phyloP scores from a whole-genome alignment of 2,329 filamentous ascomycete species.

The Fonsecaea erecta region DNA sequence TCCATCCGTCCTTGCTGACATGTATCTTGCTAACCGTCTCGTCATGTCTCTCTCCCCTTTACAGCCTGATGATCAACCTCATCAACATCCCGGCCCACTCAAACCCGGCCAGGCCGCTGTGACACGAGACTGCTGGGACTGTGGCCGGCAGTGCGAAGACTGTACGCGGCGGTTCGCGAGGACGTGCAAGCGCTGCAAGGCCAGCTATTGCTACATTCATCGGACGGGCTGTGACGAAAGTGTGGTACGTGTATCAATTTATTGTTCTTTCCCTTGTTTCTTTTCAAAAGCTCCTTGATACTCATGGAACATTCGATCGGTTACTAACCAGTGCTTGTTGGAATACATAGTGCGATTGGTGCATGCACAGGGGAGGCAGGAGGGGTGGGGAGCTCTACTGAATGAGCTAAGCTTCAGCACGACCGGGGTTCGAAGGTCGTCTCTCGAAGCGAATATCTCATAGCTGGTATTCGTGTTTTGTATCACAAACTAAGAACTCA shows the following conservation, averaged over 20 bases:
- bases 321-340: slow-evolving; percentile 12
- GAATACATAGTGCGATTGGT: slow-evolving; percentile 37
- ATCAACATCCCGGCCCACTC: slow-evolving; percentile 13
- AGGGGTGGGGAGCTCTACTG: slow-evolving; percentile 31
- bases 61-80: slow-evolving; percentile 11
- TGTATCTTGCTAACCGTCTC: slow-evolving; percentile 7
- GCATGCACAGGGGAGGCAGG: slow-evolving; percentile 34
- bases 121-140: slow-evolving; percentile 81
- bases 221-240: slow-evolving; percentile 79
- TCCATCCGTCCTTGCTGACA: neutral
- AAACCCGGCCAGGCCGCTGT: slow-evolving; percentile 51
- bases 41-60: slow-evolving; percentile 17
- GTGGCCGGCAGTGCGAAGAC: slow-evolving; percentile 71
- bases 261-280: neutral
- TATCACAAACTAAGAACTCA: too few relatives aligned
- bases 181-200: slow-evolving; percentile 72
- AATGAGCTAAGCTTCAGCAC: neutral
- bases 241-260: slow-evolving; percentile 49
- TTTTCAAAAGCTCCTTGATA: slow-evolving; percentile 1
- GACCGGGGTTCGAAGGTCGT: too few relatives aligned
- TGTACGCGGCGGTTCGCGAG: slow-evolving; percentile 76
- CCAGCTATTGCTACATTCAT: slow-evolving; percentile 81
- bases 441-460: too few relatives aligned
- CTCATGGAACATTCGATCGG: neutral
- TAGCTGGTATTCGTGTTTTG: too few relatives aligned